phyloP scores from a whole-genome alignment of 2,329 filamentous ascomycete species.

The Hypomyces perniciosus region DNA sequence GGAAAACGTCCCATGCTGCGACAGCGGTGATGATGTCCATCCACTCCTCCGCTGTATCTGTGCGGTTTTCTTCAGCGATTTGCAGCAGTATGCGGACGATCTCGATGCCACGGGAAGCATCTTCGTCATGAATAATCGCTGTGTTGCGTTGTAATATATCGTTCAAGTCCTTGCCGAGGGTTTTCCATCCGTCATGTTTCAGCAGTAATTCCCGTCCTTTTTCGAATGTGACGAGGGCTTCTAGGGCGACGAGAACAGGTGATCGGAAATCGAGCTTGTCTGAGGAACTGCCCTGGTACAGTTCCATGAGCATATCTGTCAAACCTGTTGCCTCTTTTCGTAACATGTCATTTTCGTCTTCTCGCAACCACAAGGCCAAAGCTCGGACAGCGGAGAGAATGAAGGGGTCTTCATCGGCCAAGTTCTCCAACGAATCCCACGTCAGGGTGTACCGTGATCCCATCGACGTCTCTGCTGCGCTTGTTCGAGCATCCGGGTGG shows the following conservation, averaged over 20 bases:
- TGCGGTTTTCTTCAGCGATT: constrained; percentile 41
- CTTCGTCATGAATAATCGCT: constrained; percentile 18
- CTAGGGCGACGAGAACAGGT: constrained; percentile 52
- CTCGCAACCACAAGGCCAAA: constrained; percentile 60
- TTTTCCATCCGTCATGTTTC: constrained; percentile 47
- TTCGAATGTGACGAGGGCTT: constrained; percentile 47
- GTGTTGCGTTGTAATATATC: constrained; percentile 34
- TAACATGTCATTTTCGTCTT: constrained; percentile 58
- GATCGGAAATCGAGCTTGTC: constrained; percentile 47
- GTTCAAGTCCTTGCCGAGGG: constrained; percentile 45
- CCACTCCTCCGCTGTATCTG: constrained; percentile 47
- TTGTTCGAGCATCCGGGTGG: constrained; percentile 49
- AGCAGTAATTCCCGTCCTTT: constrained; percentile 44
- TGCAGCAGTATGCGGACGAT: constrained; percentile 50
- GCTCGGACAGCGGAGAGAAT: constrained; percentile 52
- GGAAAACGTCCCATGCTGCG: constrained; percentile 41
- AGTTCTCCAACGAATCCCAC: constrained; percentile 52
- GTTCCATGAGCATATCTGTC: constrained; percentile 57
- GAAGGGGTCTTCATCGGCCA: constrained; percentile 49
- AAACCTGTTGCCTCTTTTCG: constrained; percentile 52
- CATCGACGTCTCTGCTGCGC: constrained; percentile 36
- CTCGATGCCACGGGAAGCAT: constrained; percentile 45
- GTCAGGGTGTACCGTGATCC: constrained; percentile 44
- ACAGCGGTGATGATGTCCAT: constrained; percentile 48
- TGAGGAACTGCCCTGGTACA: constrained; percentile 42